Evolutionary conservation across 2,329 filamentous ascomycete genomes (phyloP), one percentile per base, ranked within the genome.

Genomic region (Arthrobotrys iridis): DNA sequence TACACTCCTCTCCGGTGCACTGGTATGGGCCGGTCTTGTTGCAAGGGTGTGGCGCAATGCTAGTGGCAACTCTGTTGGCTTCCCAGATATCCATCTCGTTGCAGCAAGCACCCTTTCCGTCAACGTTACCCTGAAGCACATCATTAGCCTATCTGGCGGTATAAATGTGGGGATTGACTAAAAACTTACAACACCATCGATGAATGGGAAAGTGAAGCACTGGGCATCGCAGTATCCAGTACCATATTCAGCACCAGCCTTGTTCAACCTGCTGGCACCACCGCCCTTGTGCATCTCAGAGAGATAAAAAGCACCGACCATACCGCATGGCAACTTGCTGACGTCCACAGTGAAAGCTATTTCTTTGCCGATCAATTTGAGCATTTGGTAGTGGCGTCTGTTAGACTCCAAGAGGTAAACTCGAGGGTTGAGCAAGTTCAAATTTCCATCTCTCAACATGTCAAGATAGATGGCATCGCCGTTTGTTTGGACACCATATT

Each of bases 311-410:
- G 90, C 89, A 64, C 89, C 90, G 82, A 92, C 91, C 71, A 92
- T 83, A 73, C 90, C 90, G 79, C 90, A 92, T 71, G 87, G 86
- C 15, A 91, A 83, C 78, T 86, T 85, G 40, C 88, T 90, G 43
- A 90, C 87, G 80, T 92, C 90, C 20, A 91, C 89, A 65, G 91
- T 89, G 76, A 92, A 91, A 62, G 88, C 89, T 82, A 92, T 88
- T 82, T 92, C 90, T 79, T 89, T 86, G 82, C 88, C 88, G 64
- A 88, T 84, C 68, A 91, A 84, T 72, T 87, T 85, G 83, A 91
- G 88, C 80, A 86, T 85, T 82, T 90, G 83, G 82, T 92, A 92
- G 72, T 86, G 86, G 78, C 83, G 84, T 45, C 88, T 86, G 59
- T 84, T 83, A 78, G 77, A 78, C 83, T 86, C 85, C 83, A 91